phyloP scores from a whole-genome alignment of 331 rosid species.

The Malus hybrid region DNA sequence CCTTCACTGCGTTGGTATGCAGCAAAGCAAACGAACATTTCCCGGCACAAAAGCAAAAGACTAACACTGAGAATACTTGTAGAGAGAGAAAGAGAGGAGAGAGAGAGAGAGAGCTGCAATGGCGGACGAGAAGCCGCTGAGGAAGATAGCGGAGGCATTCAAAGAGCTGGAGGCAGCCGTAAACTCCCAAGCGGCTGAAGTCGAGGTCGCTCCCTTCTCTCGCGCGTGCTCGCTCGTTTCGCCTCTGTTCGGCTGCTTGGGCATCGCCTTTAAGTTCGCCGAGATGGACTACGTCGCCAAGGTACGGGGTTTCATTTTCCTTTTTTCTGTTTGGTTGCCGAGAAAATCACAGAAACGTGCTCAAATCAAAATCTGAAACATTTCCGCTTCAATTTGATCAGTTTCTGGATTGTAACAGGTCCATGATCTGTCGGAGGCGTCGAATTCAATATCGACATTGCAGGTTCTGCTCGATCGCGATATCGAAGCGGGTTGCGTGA shows the following conservation, averaged over 20 bases:
- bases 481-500: slow-evolving; percentile 40
- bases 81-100: background rate
- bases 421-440: slow-evolving; percentile 62
- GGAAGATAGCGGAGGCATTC: slow-evolving; percentile 58
- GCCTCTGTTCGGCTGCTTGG: slow-evolving; percentile 84
- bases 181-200: slow-evolving; percentile 29
- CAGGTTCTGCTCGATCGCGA: slow-evolving; percentile 63
- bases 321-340: background rate
- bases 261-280: slow-evolving; percentile 93
- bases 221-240: slow-evolving; percentile 72
- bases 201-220: slow-evolving; percentile 62
- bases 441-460: slow-evolving; percentile 58
- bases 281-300: slow-evolving; percentile 85
- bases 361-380: background rate
- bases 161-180: slow-evolving; percentile 44
- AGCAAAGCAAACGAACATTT: background rate
- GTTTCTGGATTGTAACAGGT: slow-evolving; percentile 35
- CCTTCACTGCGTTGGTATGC: background rate
- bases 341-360: background rate
- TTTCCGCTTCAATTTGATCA: background rate
- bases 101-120: slow-evolving; percentile 17
- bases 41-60: background rate
- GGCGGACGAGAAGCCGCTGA: slow-evolving; percentile 40
- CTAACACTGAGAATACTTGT: background rate
- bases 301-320: slow-evolving; percentile 22